Base-by-base conservation (phyloP, 352 stramenopile species). In the Phytophthora brassicae region DNA sequence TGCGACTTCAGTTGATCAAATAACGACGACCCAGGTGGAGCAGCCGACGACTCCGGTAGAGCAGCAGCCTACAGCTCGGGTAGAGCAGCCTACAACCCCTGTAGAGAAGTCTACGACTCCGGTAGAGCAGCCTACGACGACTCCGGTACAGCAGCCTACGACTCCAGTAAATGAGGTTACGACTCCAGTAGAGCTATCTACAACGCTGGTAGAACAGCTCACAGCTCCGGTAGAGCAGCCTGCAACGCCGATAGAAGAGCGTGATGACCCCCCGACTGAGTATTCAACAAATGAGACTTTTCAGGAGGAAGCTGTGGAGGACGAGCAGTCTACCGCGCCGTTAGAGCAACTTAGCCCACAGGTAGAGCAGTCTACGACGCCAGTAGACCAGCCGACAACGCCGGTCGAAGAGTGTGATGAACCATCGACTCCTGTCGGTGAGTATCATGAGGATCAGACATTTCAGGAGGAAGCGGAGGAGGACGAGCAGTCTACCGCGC, bases 361-460 rank as follows among this genome's bases (percentile, higher is more conserved):
- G 8, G 24, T 35, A 4, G 52, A 68, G 20, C 46, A 26, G 29
- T 22, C 38, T 8, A 9, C 19, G 20, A 56, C 5, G 6, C 19
- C 33, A 28, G 19, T 28, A 6, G 20, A 46, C 11, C 8, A 67
- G 35, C 51, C 57, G 0, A 64, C 29, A 17, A 63, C 52, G 28
- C 64, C 29, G 48, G 47, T 68, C 8, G 58, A 65, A 22, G 36
- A 54, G 47, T 19, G 44, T 16, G 48, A 43, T 6, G 48, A 55
- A 16, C 48, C 48, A 13, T 44, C 31, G 14, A 56, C 48, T 11
- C 35, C 49, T 33, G 36, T 46, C 6, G 49, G 49, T 38, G 49
- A 56, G 9, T 22, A 36, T n/a, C 55, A 54, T 36, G 23, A 26
- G 17, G 66, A 70, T 24, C 43, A 56, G 16, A 55, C 4, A 28